Conservation (phyloP, 257 asterid genomes). For the Penstemon newberryi region DNA sequence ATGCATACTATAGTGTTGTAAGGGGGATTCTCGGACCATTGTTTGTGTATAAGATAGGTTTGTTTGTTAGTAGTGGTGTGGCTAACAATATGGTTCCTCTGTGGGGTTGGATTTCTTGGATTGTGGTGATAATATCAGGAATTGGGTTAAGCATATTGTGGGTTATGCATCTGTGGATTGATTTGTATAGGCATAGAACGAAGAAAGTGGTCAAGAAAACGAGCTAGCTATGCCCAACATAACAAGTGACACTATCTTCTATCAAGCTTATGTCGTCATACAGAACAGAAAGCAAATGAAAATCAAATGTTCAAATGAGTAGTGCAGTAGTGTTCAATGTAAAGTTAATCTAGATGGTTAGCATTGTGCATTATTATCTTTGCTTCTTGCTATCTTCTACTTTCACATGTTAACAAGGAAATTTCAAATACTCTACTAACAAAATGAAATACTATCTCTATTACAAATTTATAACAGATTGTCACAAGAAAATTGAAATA, state of each 20-base stretch:
- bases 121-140: conserved; percentile 54
- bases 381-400: conserved; percentile 14
- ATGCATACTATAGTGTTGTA: conserved; percentile 49
- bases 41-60: conserved; percentile 46
- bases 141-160: conserved; percentile 65
- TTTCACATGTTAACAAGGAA: background rate
- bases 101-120: conserved; percentile 81
- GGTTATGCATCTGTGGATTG: conserved; percentile 66
- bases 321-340: conserved; percentile 10
- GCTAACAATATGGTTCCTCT: conserved; percentile 46
- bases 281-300: too few relatives aligned
- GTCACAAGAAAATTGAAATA: conserved; percentile 14
- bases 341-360: conserved; percentile 4
- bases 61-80: conserved; percentile 31
- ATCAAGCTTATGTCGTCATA: too few relatives aligned
- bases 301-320: background rate
- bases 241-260: too few relatives aligned
- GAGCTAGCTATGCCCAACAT: conserved; percentile 20
- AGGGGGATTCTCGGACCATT: conserved; percentile 75
- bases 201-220: conserved; percentile 41
- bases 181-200: conserved; percentile 41
- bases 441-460: background rate
- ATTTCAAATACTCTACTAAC: too few relatives aligned
- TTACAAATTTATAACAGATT: background rate
- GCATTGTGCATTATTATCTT: conserved; percentile 20